phyloP scores from a whole-genome alignment of 2,329 filamentous ascomycete species.

The Pyrenophora teres region DNA sequence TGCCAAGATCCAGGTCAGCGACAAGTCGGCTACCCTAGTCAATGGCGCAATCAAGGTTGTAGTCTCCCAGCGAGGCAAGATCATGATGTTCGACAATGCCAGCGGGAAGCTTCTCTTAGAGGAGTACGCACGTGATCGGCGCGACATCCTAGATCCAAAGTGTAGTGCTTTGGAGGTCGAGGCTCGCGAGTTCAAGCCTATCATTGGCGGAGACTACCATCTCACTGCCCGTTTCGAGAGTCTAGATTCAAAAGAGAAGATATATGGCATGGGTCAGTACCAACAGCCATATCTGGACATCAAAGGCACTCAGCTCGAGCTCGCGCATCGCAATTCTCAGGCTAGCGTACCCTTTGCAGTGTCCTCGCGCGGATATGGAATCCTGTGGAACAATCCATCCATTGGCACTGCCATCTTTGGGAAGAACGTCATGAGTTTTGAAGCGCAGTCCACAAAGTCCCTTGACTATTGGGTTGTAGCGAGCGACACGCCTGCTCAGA shows the following conservation, averaged over 20 bases:
- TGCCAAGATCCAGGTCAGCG: slow-evolving; percentile 16
- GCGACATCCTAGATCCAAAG: slow-evolving; percentile 61
- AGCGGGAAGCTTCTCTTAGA: slow-evolving; percentile 55
- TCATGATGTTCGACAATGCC: slow-evolving; percentile 52
- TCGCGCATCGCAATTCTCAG: slow-evolving; percentile 70
- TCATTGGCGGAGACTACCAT: slow-evolving; percentile 59
- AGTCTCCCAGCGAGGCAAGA: slow-evolving; percentile 56
- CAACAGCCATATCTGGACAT: slow-evolving; percentile 67
- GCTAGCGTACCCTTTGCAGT: slow-evolving; percentile 67
- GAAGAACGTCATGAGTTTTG: slow-evolving; percentile 65
- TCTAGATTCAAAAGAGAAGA: slow-evolving; percentile 59
- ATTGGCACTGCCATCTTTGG: slow-evolving; percentile 66
- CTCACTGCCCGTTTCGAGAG: slow-evolving; percentile 65
- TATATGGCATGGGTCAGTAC: slow-evolving; percentile 73
- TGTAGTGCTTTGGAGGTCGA: slow-evolving; percentile 62
- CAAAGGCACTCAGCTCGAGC: slow-evolving; percentile 66
- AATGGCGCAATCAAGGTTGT: slow-evolving; percentile 57
- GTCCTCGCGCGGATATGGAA: slow-evolving; percentile 64
- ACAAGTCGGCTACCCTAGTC: slow-evolving; percentile 48
- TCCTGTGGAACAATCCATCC: slow-evolving; percentile 70
- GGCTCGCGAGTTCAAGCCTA: slow-evolving; percentile 62
- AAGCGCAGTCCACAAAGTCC: slow-evolving; percentile 61
- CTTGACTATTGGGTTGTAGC: slow-evolving; percentile 70
- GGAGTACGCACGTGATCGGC: slow-evolving; percentile 58
- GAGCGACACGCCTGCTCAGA: slow-evolving; percentile 60